These are phyloP conservation scores for Alternaria dauci DNA, from an alignment of 2,329 filamentous ascomycete genomes.

Conservation along the genomic window DNA sequence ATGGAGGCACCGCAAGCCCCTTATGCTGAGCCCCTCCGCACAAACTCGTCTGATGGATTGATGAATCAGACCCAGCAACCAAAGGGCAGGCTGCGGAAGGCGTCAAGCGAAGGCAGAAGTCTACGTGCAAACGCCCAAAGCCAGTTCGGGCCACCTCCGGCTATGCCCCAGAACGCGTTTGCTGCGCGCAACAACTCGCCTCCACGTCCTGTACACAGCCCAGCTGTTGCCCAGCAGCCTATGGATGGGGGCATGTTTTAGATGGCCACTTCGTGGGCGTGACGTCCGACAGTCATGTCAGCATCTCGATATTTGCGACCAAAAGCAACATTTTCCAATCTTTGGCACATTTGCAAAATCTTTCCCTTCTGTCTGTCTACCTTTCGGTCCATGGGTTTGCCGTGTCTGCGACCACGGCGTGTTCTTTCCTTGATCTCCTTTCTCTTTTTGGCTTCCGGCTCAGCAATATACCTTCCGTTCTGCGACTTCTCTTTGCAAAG, in stretches of 20 bases:
- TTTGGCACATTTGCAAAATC: conserved; percentile 3
- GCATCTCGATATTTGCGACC: neutral
- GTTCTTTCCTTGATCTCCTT: conserved; percentile 12
- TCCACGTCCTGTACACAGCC: conserved; percentile 37
- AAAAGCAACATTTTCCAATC: conserved; percentile 16
- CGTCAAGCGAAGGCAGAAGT: conserved; percentile 60
- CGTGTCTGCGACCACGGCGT: conserved; percentile 29
- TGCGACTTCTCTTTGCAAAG: conserved; percentile 18
- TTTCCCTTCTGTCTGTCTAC: conserved; percentile 20
- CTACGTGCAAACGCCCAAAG: conserved; percentile 54
- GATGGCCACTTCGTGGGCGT: neutral
- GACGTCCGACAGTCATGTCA: conserved; percentile 4
- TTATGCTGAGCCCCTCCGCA: conserved; percentile 49
- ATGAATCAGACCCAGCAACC: conserved; percentile 46
- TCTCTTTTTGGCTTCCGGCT: conserved; percentile 8
- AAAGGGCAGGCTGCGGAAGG: conserved; percentile 57
- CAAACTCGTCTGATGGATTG: conserved; percentile 56
- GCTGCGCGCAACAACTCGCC: conserved; percentile 41
- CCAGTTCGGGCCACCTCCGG: conserved; percentile 35
- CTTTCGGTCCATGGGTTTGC: conserved; percentile 21
- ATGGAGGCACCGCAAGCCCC: conserved; percentile 44
- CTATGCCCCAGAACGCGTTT: conserved; percentile 39
- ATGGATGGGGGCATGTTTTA: conserved; percentile 51
- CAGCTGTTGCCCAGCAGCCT: conserved; percentile 32
- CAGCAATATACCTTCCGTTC: conserved; percentile 47